Evolutionary conservation across 2,329 filamentous ascomycete genomes (phyloP).

Genomic region (Penicillium sp.): DNA sequence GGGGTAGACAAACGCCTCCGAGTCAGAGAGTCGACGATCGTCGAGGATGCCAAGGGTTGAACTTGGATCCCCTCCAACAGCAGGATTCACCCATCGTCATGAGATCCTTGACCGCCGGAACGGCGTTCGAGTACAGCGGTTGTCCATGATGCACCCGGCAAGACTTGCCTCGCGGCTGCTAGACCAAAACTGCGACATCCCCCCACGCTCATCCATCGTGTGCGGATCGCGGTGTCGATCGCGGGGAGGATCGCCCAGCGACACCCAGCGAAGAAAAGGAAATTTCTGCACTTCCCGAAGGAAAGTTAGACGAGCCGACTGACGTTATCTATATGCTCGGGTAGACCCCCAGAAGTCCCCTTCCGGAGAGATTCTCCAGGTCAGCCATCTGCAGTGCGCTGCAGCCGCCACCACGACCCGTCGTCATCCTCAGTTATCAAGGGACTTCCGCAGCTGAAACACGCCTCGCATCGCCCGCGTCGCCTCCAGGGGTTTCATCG

Average conservation of each 20-base stretch:
- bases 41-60: slow-evolving; percentile 12
- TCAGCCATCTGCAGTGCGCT: neutral
- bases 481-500: neutral
- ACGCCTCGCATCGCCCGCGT: neutral
- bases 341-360: slow-evolving; percentile 8
- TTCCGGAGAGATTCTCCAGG: slow-evolving; percentile 6
- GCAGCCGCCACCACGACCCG: too few relatives aligned
- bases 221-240: slow-evolving; percentile 17
- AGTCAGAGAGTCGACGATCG: slow-evolving; percentile 12
- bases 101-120: slow-evolving; percentile 1
- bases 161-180: too few relatives aligned
- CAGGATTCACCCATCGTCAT: too few relatives aligned
- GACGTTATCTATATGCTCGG: too few relatives aligned
- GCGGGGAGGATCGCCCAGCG: slow-evolving; percentile 11
- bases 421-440: too few relatives aligned
- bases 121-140: too few relatives aligned
- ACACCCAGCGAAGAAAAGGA: slow-evolving; percentile 1
- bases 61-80: too few relatives aligned
- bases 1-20: slow-evolving; percentile 19
- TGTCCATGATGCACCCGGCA: too few relatives aligned
- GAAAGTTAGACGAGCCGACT: slow-evolving; percentile 11
- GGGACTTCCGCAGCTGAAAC: slow-evolving; percentile 14
- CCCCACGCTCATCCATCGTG: slow-evolving; percentile 14
- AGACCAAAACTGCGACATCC: too few relatives aligned
- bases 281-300: neutral